These are phyloP conservation scores for Ramichloridium luteum DNA, from an alignment of 2,329 filamentous ascomycete genomes.

Conservation along the genomic window DNA sequence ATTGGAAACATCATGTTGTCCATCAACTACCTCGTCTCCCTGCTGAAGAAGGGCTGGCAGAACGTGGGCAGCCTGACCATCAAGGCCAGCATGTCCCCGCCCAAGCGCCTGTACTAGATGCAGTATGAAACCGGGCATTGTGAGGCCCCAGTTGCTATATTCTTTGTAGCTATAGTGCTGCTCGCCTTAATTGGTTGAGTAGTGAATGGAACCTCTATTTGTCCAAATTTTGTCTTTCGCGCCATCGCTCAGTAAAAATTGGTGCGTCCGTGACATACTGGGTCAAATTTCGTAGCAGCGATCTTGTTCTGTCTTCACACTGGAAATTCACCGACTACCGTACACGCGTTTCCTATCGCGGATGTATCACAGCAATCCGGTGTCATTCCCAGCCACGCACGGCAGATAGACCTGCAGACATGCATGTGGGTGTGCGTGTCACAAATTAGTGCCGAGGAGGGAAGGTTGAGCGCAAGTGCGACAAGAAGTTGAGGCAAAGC, in stretches of 20 bases:
- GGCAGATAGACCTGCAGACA: too few species aligned
- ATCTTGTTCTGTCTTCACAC: too few species aligned
- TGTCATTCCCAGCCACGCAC: too few species aligned
- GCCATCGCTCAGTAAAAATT: too few species aligned
- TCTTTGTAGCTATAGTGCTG: conserved; percentile 16
- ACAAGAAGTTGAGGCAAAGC: not conserved
- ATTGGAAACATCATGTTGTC: conserved; percentile 98
- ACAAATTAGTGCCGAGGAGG: not conserved
- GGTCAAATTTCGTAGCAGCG: too few species aligned
- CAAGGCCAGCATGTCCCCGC: conserved; percentile 99
- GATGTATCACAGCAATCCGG: too few species aligned
- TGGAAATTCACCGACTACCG: too few species aligned
- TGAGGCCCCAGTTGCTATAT: conserved; percentile 11
- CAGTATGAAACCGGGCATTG: conserved; percentile 8
- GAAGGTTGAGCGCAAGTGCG: not conserved
- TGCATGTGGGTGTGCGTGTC: not conserved
- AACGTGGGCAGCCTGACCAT: conserved; percentile 99
- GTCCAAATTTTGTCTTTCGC: too few species aligned
- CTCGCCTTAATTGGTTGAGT: conserved; percentile 24
- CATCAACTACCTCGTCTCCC: conserved; percentile 99
- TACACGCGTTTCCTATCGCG: too few species aligned
- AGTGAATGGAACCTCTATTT: conserved; percentile 20
- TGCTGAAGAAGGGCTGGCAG: conserved; percentile 99
- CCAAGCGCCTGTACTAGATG: conserved; percentile 88
- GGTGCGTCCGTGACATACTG: too few species aligned